Conservation (phyloP, 345 rosid genomes). For the Dimocarpus longan region DNA sequence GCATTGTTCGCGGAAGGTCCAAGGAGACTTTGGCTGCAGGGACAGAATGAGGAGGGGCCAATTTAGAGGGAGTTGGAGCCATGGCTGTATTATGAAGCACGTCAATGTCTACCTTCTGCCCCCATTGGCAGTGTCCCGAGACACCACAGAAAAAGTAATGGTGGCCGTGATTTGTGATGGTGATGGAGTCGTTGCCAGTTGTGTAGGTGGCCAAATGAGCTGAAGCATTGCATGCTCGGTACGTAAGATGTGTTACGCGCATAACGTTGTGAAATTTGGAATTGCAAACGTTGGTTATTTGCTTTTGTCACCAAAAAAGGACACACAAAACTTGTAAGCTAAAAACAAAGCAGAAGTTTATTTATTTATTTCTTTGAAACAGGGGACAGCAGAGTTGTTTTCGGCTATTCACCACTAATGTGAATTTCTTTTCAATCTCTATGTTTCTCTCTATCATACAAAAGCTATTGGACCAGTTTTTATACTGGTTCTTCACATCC, state of each 20-base stretch:
- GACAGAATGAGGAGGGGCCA: conserved; percentile 29
- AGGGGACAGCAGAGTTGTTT: too few species aligned
- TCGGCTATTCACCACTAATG: too few species aligned
- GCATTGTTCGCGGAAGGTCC: conserved; percentile 53
- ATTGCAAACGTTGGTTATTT: conserved; percentile 43
- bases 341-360: too few species aligned
- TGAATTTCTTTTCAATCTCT: too few species aligned
- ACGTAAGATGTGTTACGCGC: conserved; percentile 80
- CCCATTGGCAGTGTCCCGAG: conserved; percentile 87
- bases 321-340: too few species aligned
- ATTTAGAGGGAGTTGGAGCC: conserved; percentile 23
- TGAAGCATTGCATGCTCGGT: conserved; percentile 72
- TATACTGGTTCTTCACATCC: too few species aligned
- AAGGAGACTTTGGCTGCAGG: conserved; percentile 45
- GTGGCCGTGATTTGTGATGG: conserved; percentile 70
- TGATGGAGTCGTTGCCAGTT: conserved; percentile 85
- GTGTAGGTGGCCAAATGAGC: conserved; percentile 82
- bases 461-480: too few species aligned
- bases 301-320: too few species aligned
- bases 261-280: conserved; percentile 90
- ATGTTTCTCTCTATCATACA: too few species aligned
- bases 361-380: too few species aligned
- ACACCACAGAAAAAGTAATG: conserved; percentile 88
- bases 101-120: conserved; percentile 90
- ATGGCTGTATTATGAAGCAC: conserved; percentile 45